Conservation (phyloP, 2,329 filamentous ascomycete genomes). For the Trichoderma breve region DNA sequence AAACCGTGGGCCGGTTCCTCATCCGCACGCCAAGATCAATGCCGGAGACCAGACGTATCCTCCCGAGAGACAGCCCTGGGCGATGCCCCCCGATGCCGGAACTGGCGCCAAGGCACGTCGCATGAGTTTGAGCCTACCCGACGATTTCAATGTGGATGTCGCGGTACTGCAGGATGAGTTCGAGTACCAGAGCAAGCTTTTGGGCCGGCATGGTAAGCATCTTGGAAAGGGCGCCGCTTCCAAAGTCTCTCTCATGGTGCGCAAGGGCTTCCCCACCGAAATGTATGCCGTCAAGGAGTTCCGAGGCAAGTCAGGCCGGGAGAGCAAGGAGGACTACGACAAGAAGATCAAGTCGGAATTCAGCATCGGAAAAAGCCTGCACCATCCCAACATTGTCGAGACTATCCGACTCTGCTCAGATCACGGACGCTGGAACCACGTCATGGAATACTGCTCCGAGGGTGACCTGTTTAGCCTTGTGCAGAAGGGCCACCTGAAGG, state of each 20-base stretch:
- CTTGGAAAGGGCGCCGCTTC: constrained; percentile 81
- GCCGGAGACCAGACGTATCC: constrained; percentile 32
- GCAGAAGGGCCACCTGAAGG: constrained; percentile 65
- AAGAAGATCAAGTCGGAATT: constrained; percentile 91
- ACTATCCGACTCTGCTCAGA: constrained; percentile 74
- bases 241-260: constrained; percentile 76
- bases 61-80: constrained; percentile 52
- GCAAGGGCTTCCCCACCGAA: constrained; percentile 63
- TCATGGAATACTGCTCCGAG: constrained; percentile 87
- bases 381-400: constrained; percentile 85
- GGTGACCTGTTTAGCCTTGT: constrained; percentile 79
- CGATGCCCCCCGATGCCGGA: constrained; percentile 64
- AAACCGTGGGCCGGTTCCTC: constrained; percentile 29
- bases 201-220: constrained; percentile 70
- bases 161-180: constrained; percentile 69
- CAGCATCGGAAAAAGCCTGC: constrained; percentile 78
- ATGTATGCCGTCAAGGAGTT: constrained; percentile 88
- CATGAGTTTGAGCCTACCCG: constrained; percentile 69
- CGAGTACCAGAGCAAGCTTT: constrained; percentile 66
- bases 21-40: constrained; percentile 14
- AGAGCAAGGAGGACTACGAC: constrained; percentile 72
- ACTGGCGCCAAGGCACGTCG: constrained; percentile 77
- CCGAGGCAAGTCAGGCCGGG: constrained; percentile 65
- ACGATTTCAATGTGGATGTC: constrained; percentile 70
- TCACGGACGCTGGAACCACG: constrained; percentile 77